Percentiles rank a stretch among this genome's conserved stretches.
These are phyloP conservation scores for Castanopsis chinensis DNA, from an alignment of 306 rosid genomes.

Conservation along the genomic window DNA sequence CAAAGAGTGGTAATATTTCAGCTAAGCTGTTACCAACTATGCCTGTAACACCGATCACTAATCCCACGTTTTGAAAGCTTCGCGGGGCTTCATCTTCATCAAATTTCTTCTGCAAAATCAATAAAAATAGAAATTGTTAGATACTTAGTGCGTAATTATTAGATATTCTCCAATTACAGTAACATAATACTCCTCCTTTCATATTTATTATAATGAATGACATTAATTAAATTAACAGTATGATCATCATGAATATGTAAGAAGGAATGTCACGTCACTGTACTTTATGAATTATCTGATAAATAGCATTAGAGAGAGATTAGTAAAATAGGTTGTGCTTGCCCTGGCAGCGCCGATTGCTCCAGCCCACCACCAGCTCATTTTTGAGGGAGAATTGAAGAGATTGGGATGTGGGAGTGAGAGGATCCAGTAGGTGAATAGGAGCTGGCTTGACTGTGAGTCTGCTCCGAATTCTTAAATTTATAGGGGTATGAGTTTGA, in stretches of 20 bases:
- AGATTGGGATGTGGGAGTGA: neutral
- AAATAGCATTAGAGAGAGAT: no score
- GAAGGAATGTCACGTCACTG: no score
- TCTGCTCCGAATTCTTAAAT: neutral
- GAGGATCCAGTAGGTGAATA: neutral
- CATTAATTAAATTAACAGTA: no score
- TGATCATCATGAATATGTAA: no score
- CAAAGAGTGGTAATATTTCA: constrained; percentile 68
- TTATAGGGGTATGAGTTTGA: neutral
- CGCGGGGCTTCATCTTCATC: constrained; percentile 52
- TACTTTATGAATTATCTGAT: no score
- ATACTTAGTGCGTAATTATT: neutral
- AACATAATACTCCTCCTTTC: no score
- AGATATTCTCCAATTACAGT: no score
- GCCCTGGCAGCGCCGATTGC: constrained; percentile 55
- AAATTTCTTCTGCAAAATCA: constrained; percentile 42
- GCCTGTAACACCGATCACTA: constrained; percentile 66
- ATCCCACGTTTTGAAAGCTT: constrained; percentile 44
- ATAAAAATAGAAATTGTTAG: neutral
- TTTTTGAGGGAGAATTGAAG: neutral
- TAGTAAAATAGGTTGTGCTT: neutral
- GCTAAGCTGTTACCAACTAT: constrained; percentile 82
- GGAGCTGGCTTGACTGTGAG: neutral
- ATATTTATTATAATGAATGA: no score
- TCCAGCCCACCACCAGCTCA: constrained; percentile 74